Conservation (phyloP, 2,329 filamentous ascomycete genomes). For the Trichoderma asperellum region DNA sequence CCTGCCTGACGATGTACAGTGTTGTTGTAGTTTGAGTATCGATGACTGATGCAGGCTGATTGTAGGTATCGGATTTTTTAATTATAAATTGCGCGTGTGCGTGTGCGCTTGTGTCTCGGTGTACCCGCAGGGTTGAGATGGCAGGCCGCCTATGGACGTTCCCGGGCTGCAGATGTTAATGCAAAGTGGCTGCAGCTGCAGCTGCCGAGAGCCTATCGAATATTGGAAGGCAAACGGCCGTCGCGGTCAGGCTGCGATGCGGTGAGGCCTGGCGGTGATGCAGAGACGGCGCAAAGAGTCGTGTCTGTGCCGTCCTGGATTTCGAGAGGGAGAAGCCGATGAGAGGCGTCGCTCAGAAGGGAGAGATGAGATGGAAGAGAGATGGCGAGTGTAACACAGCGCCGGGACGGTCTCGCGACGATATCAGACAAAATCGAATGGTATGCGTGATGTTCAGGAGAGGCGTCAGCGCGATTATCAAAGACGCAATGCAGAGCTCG, state of each 20-base stretch:
- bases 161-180: conserved; percentile 17
- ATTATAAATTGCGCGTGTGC: neutral
- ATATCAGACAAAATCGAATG: neutral
- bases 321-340: neutral
- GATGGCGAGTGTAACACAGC: neutral
- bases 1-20: neutral
- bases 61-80: neutral
- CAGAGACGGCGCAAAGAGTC: neutral
- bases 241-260: conserved; percentile 24
- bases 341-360: neutral
- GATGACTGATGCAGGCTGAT: neutral
- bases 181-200: conserved; percentile 12
- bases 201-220: conserved; percentile 3
- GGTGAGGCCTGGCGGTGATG: conserved; percentile 23
- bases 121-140: conserved; percentile 7
- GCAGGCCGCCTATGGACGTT: neutral
- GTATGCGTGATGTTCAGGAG: neutral
- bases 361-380: neutral
- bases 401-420: neutral
- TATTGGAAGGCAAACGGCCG: neutral
- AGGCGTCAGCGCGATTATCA: neutral
- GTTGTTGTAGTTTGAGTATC: neutral
- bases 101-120: conserved; percentile 6
- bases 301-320: neutral
- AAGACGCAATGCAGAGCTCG: neutral